These are phyloP conservation scores for Kockovaella imperatae DNA, from an alignment of 768 basidiomycete species.

Conservation along the genomic window DNA sequence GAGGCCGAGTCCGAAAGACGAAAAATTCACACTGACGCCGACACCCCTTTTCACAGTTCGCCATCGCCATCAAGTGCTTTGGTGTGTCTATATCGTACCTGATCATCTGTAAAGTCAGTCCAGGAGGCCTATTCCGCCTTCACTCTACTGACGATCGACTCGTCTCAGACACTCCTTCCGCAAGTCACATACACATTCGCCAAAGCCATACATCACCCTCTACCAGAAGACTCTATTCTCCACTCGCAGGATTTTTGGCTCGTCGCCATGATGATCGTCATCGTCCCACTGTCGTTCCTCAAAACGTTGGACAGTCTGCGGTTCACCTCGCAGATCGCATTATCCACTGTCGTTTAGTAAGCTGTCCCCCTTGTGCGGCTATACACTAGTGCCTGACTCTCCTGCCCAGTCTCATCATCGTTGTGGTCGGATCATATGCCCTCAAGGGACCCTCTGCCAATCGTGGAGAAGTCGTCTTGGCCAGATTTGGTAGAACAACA, in stretches of 20 bases:
- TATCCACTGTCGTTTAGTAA: constrained; percentile 76
- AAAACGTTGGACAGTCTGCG: constrained; percentile 74
- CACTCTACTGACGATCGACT: neutral
- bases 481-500: constrained; percentile 34
- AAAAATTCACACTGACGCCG: neutral
- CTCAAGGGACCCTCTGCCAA: constrained; percentile 32
- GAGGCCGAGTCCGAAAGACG: neutral
- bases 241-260: constrained; percentile 71
- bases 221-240: constrained; percentile 36
- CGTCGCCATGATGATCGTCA: constrained; percentile 61
- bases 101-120: constrained; percentile 43
- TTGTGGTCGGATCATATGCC: constrained; percentile 43
- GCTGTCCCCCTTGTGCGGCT: constrained; percentile 1
- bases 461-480: constrained; percentile 36
- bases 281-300: constrained; percentile 71
- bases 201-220: constrained; percentile 65
- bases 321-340: constrained; percentile 81
- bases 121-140: neutral
- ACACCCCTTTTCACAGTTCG: constrained; percentile 51
- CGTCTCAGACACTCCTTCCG: constrained; percentile 73
- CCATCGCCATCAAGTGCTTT: constrained; percentile 93
- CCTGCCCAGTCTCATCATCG: constrained; percentile 31
- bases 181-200: constrained; percentile 77
- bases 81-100: constrained; percentile 84
- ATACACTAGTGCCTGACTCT: neutral